Base-by-base conservation (phyloP, 768 basidiomycete species). In the Lactarius quietus region DNA sequence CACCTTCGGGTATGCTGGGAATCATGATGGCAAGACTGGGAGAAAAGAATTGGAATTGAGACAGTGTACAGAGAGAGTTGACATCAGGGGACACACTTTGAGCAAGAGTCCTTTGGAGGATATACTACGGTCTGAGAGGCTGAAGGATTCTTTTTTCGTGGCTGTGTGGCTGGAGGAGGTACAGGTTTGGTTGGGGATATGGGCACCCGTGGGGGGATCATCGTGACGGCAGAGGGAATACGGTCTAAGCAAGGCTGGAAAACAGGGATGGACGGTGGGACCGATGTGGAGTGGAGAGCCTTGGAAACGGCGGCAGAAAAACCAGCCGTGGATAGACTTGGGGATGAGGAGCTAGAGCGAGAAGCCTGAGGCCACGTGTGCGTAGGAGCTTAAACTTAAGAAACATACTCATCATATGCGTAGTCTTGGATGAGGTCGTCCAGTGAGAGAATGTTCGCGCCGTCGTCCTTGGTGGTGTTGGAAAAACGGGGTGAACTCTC, bases 1-100 rank as follows among this genome's bases (percentile, higher is more conserved):
- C 94, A 52, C 80, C 78, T 70, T 86, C 84, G 6, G 94, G 93
- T 61, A 96, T 86, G 71, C 86, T 92, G 26, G 92, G 90, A 51
- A 93, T 86, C 73, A 92, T 80, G 63, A 96, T 89, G 29, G 90
- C 83, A 62, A 94, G 82, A 71, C 92, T 93, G 70, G 20, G 39
- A 39, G 59, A 41, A 26, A 38, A n/a, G n/a, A 28, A 62, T 39
- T n/a, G n/a, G n/a, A 26, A 38, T 5, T 35, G 41, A 66, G 43
- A 12, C 20, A 6, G 62, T 45, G 57, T 31, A 28, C 43, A 15
- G 66, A 23, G 51, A 61, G 57, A 33, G 45, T 54, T 31, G 60
- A 59, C 59, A n/a, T 69, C 54, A 61, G 29, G 28, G 23, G 56
- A 80, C 86, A 52, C 65, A 92, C 90, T 88, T 90, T 76, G 84